Percentiles rank a stretch among this genome's conserved stretches.
phyloP scores from a whole-genome alignment of 805 yeast genomes.

The Maudiozyma pseudohumilis region DNA sequence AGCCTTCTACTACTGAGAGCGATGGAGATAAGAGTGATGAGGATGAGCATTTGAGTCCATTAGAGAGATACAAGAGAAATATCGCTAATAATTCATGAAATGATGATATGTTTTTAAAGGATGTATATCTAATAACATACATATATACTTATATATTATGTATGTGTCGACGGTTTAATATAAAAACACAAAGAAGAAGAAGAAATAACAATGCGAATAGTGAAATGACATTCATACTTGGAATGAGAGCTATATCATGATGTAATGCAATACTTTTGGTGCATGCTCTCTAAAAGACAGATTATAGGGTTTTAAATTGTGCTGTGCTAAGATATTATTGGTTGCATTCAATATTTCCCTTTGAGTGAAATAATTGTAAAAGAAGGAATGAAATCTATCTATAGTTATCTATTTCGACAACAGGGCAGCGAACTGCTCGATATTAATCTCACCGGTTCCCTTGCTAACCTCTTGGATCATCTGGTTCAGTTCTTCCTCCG shows the following conservation, averaged over 20 bases:
- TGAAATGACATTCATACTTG: no score
- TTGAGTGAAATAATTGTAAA: no score
- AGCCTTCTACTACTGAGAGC: not conserved
- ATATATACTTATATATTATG: not conserved
- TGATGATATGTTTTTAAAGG: no score
- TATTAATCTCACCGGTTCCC: constrained; percentile 93
- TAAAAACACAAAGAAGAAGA: not conserved
- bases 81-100: not conserved
- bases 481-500: constrained; percentile 92
- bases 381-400: no score
- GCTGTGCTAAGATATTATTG: no score
- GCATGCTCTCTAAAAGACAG: no score
- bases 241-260: no score
- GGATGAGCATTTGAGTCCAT: constrained; percentile 1
- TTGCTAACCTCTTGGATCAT: constrained; percentile 92
- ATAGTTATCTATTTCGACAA: constrained; percentile 61
- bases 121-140: no score
- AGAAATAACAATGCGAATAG: no score
- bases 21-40: not conserved
- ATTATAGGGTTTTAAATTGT: no score
- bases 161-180: not conserved
- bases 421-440: constrained; percentile 87
- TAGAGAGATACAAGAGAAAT: constrained; percentile 5
- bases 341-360: no score
- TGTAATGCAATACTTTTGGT: no score